Base-by-base conservation (phyloP, 75 land plant species). In the Sequoiadendron giganteum region DNA sequence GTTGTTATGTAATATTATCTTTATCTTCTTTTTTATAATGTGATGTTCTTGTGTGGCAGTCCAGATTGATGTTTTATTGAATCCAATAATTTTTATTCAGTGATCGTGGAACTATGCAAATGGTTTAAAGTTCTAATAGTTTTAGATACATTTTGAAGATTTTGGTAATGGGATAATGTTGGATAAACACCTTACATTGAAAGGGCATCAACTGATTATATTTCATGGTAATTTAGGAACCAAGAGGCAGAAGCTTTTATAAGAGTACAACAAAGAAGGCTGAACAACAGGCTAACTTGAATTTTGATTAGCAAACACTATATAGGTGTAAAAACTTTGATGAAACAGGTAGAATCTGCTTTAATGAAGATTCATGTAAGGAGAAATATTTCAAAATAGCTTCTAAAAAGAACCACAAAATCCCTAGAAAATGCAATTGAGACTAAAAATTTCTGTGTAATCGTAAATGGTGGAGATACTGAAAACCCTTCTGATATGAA, bases 321-420 rank as follows among this genome's bases (percentile, higher is more conserved):
- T 93, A 92, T 38, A 92, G 92, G 75, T 93, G 91, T 87, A 91
- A 84, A 19, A 90, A 90, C 79, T 96, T 87, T 90, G 94, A 94
- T 52, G 93, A 86, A 56, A 92, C 93, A 39, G 99, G 98, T 14
- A 90, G 73, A 38, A 94, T 94, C 85, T 95, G 95, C 89, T 95
- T 97, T 87, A 86, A 65, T 84, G 98, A 95, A 58, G 90, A 92
- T 43, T 34, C 81, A 21, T 90, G 92, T 38, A 90, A 89, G 72
- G 94, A 92, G 56, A 87, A 91, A 39, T 91, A 93, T 75, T 81
- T 90, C 83, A 92, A 94, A 72, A 83, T 85, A 70, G 75, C 84
- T 72, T 87, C 90, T 32, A 85, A 43, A 43, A 49, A 43, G 3
- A 43, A 43, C 43, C n/a, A 80, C n/a, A 80, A 80, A 80, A 18